A percentile compares a stretch with the other conserved stretches of the same genome.
phyloP scores from a whole-genome alignment of 352 stramenopile species.

The Globisporangium cystogenes region DNA sequence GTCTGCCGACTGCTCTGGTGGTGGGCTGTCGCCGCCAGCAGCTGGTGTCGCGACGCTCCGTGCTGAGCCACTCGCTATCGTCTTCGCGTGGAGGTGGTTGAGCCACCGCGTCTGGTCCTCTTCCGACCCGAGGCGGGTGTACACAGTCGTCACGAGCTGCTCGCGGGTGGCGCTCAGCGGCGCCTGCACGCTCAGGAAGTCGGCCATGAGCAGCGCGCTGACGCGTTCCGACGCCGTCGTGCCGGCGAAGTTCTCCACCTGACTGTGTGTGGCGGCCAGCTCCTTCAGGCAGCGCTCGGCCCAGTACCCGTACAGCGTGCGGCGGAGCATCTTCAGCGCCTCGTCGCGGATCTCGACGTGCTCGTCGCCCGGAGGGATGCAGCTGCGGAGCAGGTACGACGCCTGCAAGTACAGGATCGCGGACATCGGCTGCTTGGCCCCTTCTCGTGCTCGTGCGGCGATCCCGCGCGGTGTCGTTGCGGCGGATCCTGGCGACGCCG shows the following conservation, averaged over 20 bases:
- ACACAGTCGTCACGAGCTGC: constrained; percentile 50
- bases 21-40: too few relatives aligned
- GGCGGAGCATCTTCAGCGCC: constrained; percentile 31
- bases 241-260: constrained; percentile 21
- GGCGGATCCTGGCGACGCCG: background rate
- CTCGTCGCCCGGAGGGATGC: constrained; percentile 45
- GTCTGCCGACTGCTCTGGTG: background rate
- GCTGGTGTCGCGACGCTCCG: background rate
- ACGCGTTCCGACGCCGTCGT: constrained; percentile 29
- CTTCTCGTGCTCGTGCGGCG: background rate
- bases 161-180: constrained; percentile 26
- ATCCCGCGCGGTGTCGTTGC: background rate
- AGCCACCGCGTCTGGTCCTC: constrained; percentile 41
- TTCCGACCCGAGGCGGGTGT: constrained; percentile 43
- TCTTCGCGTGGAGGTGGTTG: constrained; percentile 19
- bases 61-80: background rate
- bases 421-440: background rate
- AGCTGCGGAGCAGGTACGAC: constrained; percentile 50
- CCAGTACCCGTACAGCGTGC: constrained; percentile 54
- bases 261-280: constrained; percentile 34
- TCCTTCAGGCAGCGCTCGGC: constrained; percentile 49
- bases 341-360: constrained; percentile 32
- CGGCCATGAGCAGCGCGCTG: constrained; percentile 69
- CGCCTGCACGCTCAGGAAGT: constrained; percentile 67
- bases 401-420: constrained; percentile 43